Percentiles rank a stretch among this genome's conserved stretches.
These are phyloP conservation scores for Nemania diffusa DNA, from an alignment of 2,329 filamentous ascomycete genomes.

Conservation along the genomic window DNA sequence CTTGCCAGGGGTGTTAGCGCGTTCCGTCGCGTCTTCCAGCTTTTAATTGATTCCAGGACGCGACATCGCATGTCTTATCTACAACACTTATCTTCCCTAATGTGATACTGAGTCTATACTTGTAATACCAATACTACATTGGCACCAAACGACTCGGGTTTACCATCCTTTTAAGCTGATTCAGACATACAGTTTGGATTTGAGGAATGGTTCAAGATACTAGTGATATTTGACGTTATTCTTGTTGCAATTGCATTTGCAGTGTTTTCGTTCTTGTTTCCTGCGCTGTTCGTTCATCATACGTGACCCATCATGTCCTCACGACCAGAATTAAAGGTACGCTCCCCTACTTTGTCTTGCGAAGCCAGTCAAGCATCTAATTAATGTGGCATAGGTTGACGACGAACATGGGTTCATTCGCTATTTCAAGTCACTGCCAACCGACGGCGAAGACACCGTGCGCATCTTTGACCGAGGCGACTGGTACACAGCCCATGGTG, in stretches of 20 bases:
- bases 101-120: no score
- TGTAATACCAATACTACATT: no score
- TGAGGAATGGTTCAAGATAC: slow-evolving; percentile 6
- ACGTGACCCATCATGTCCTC: slow-evolving; percentile 57
- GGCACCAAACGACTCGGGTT: not conserved
- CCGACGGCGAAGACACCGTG: slow-evolving; percentile 77
- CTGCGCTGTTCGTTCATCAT: not conserved
- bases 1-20: slow-evolving; percentile 38
- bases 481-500: slow-evolving; percentile 93
- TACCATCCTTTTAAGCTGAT: not conserved
- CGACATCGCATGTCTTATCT: slow-evolving; percentile 31
- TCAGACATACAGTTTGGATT: not conserved
- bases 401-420: slow-evolving; percentile 97
- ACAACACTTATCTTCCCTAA: no score
- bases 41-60: slow-evolving; percentile 47
- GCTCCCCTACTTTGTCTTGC: not conserved
- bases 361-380: not conserved
- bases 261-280: not conserved
- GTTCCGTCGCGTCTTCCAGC: slow-evolving; percentile 44
- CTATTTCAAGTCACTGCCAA: slow-evolving; percentile 88
- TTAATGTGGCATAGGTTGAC: slow-evolving; percentile 74
- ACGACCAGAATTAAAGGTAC: slow-evolving; percentile 64
- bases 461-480: slow-evolving; percentile 94
- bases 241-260: slow-evolving; percentile 4
- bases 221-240: not conserved